Base-by-base conservation (phyloP, 805 yeast genomes). In the Cyberlindnera amylophila region DNA sequence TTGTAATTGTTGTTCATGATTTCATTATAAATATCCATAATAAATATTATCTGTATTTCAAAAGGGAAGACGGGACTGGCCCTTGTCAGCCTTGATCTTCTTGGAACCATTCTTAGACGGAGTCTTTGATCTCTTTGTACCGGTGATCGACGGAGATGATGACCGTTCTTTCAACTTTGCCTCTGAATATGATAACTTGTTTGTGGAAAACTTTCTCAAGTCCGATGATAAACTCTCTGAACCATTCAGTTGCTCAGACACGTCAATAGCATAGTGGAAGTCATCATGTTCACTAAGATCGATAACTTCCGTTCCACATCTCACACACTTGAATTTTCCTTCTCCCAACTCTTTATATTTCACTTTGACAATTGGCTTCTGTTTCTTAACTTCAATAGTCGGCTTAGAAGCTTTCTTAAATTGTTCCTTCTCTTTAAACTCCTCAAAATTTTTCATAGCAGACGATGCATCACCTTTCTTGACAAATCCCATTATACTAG, bases 191-290 rank as follows among this genome's bases (percentile, higher is more conserved):
- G 46, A 38, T n/a, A 43, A 14, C 30, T 40, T 42, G 17, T 26
- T 34, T 6, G 43, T 24, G 14, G 43, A 39, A 34, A 43, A 42
- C 39, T 39, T 43, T 26, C 35, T 38, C 32, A 36, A 37, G 30
- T 49, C 49, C 21, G 41, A 28, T 4, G 51, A 39, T 7, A 51
- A 23, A 41, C 54, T 51, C 4, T 42, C 52, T 1, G 50, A 52
- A 6, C 70, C 69, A 50, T 74, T 73, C 24, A 72, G 43, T 33
- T 59, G 64, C 41, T 68, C 66, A 1, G 79, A 74, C 6, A 79
- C 58, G 16, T 71, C 72, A 36, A 70, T 42, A 0, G 84, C 84
- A 33, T 67, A 54, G 49, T 79, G 84, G 46, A 59, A 77, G 54
- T 79, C 85, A 33, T 63, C 62, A 53, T 79, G 85, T 45, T 79